phyloP scores from a whole-genome alignment of 768 basidiomycete genomes.

The Agrocybe pediades region DNA sequence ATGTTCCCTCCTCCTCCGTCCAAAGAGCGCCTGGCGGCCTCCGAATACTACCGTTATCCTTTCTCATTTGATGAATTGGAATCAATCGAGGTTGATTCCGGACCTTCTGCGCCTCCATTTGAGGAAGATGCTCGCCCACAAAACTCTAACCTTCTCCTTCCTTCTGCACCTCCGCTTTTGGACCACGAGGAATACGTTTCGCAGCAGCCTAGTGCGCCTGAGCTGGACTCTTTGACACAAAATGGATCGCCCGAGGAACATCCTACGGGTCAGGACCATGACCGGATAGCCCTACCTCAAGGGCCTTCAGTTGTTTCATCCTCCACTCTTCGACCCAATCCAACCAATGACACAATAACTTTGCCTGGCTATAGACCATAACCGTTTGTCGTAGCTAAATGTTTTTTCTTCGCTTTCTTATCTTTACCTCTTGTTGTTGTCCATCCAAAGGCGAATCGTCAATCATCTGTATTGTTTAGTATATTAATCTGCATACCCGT shows the following conservation, averaged over 20 bases:
- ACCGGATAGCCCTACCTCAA: conserved; percentile 8
- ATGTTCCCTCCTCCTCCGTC: conserved; percentile 47
- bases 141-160: conserved; percentile 29
- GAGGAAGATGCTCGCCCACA: conserved; percentile 38
- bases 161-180: conserved; percentile 50
- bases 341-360: conserved; percentile 15
- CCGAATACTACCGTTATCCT: conserved; percentile 41
- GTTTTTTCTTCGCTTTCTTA: background rate
- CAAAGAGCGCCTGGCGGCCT: conserved; percentile 41
- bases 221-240: conserved; percentile 11
- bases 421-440: background rate
- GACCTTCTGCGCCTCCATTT: conserved; percentile 48
- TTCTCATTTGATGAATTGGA: conserved; percentile 42
- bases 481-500: background rate
- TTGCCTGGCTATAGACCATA: conserved; percentile 30
- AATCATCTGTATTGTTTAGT: background rate
- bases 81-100: conserved; percentile 33
- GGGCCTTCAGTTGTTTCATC: background rate
- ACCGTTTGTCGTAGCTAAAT: background rate
- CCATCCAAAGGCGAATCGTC: background rate
- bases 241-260: conserved; percentile 1
- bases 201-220: conserved; percentile 24
- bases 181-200: conserved; percentile 26
- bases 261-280: conserved; percentile 14
- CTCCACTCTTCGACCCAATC: background rate